Evolutionary conservation across 345 rosid genomes (phyloP), one percentile per base, ranked within the genome.

Genomic region (Aquilaria yunnanensis): DNA sequence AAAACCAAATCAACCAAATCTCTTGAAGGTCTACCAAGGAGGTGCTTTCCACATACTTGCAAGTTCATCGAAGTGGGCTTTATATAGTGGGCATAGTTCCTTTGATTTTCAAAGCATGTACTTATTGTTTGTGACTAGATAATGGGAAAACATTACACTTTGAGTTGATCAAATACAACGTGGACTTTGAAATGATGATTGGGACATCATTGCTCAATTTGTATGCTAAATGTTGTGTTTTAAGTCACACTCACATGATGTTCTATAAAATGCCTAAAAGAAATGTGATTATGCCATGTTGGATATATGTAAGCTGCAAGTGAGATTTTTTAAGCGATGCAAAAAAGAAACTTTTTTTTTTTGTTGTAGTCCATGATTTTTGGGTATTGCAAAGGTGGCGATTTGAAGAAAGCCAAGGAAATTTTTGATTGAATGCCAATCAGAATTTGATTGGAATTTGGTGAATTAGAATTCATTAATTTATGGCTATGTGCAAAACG

Each of bases 311-410:
- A 72, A 51, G 72, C 69, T 66, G 95, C 95, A 6, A 79, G 73
- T 57, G 58, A 49, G 51, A 53, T 85, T 55, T 88, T 90, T 16
- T 80, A 88, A 55, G 69, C 50, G 9, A 81, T 86, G 87, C 85
- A 3, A 72, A 74, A 61, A 85, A 83, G 77, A 90, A 88, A 16
- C 0, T 0, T 16, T 68, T 79, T 74, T 47, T 88, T 65, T 53
- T 81, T 72, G 12, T 90, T 90, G 96, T 88, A 96, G 33, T 72
- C 84, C 14, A 81, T 90, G 89, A 76, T 84, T 71, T 85, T 90
- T 3, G 93, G 93, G 57, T 85, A 79, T 75, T 85, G 80, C 72
- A 87, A 72, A 72, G 62, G 67, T 52, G 89, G 89, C 57, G 70
- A 75, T 57, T 81, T 87, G 2, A 12, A 57, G 66, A 83, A 80